phyloP scores from a whole-genome alignment of 345 rosid species.

The Eucalyptus sp. region DNA sequence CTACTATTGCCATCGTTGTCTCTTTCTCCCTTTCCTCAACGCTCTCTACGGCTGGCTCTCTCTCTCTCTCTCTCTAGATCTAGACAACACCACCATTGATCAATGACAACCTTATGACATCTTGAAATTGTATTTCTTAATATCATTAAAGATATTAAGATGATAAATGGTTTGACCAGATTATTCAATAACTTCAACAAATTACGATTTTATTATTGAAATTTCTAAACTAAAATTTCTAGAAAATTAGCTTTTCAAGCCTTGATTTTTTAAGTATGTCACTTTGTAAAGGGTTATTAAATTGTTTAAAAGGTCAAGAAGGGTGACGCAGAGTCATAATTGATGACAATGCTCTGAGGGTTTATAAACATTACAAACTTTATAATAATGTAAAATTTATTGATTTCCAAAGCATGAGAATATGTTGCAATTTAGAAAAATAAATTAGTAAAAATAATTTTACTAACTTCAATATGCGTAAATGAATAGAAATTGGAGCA shows the following conservation, averaged over 20 bases:
- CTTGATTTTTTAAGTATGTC: not conserved
- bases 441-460: too few species aligned
- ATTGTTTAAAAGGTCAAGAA: too few species aligned
- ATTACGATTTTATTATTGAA: not conserved
- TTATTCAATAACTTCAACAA: not conserved
- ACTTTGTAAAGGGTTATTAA: not conserved
- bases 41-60: not conserved
- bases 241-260: not conserved
- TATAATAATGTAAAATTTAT: too few species aligned
- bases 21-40: too few species aligned
- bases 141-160: not conserved
- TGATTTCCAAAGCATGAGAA: too few species aligned
- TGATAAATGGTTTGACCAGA: not conserved
- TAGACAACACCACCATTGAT: not conserved
- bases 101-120: not conserved
- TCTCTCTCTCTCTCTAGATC: not conserved
- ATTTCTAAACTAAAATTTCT: not conserved
- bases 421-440: too few species aligned
- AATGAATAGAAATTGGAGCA: too few species aligned
- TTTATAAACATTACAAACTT: too few species aligned
- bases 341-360: too few species aligned
- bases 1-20: too few species aligned
- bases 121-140: not conserved
- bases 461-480: too few species aligned
- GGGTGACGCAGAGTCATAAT: too few species aligned